Base-by-base conservation (phyloP, 1,284 basidiomycete genomes). In the Sutorius eximius region DNA sequence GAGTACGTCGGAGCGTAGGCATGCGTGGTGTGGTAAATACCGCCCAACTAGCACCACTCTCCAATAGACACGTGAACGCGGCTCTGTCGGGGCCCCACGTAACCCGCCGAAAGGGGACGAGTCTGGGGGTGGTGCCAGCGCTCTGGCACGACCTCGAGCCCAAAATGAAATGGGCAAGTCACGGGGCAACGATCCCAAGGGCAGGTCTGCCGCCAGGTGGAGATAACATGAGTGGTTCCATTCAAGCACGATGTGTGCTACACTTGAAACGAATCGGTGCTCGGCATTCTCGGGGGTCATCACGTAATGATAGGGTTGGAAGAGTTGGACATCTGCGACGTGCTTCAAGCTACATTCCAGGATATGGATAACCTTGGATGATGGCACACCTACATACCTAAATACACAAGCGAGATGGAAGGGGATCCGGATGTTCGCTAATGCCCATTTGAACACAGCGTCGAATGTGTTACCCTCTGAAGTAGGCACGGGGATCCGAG, bases 361-460 rank as follows among this genome's bases (percentile, higher is more conserved):
- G 22, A 34, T 7, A 51, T 37, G n/a, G 12, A n/a, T n/a, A n/a
- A n/a, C n/a, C n/a, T n/a, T n/a, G n/a, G 33, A 5, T 15, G 13
- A 15, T 34, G 33, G 15, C 15, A 15, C 12, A 32, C 2, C 13
- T 30, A n/a, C n/a, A n/a, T 33, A 33, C 33, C 9, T 16, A 7
- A 24, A 24, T 20, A 52, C n/a, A n/a, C n/a, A n/a, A n/a, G 49
- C 49, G 49, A 51, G 30, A 51, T 51, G 49, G 52, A 27, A 8
- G 22, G 15, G n/a, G n/a, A n/a, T n/a, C n/a, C n/a, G n/a, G 13
- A 22, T 16, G 13, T 10, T 22, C 15, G 6, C 20, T 20, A 22
- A 13, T 11, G 40, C 20, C 18, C 18, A 30, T 4, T 20, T 20
- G 52, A 18, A 30, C 34, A 53, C 30, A 18, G 36, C 33, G 30